Evolutionary conservation across 306 rosid genomes (phyloP).

Genomic region (Mimosa pudica): DNA sequence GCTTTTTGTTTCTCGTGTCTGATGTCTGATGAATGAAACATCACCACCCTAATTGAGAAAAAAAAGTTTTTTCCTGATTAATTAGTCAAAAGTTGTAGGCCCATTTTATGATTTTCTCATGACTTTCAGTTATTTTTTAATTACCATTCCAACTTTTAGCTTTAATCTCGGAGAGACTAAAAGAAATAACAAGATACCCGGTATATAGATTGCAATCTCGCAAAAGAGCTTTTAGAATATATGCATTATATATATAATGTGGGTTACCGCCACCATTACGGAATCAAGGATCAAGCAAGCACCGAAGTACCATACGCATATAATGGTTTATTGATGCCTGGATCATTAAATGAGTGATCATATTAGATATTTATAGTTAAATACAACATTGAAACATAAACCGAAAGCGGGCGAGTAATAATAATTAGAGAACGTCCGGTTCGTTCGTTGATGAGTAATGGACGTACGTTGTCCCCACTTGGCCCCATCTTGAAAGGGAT

Average conservation of each 20-base stretch:
- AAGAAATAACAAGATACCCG: neutral
- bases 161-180: neutral
- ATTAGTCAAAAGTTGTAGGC: conserved; percentile 37
- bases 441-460: neutral
- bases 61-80: neutral
- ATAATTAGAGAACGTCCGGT: neutral
- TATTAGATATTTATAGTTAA: neutral
- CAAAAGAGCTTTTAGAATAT: neutral
- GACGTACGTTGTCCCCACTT: neutral
- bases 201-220: neutral
- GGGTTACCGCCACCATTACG: neutral
- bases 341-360: neutral
- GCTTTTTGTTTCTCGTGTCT: conserved; percentile 30
- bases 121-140: neutral
- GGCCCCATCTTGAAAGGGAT: neutral
- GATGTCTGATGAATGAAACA: neutral
- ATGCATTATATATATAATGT: neutral
- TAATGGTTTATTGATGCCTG: neutral
- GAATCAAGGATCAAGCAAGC: neutral
- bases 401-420: neutral
- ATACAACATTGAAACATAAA: no score
- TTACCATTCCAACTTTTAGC: neutral
- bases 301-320: no score
- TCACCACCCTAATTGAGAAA: neutral
- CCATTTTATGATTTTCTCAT: neutral